Evolutionary conservation across 805 yeast species (phyloP), one percentile per base, ranked within the genome.

Genomic region (Ogataea naganishii): DNA sequence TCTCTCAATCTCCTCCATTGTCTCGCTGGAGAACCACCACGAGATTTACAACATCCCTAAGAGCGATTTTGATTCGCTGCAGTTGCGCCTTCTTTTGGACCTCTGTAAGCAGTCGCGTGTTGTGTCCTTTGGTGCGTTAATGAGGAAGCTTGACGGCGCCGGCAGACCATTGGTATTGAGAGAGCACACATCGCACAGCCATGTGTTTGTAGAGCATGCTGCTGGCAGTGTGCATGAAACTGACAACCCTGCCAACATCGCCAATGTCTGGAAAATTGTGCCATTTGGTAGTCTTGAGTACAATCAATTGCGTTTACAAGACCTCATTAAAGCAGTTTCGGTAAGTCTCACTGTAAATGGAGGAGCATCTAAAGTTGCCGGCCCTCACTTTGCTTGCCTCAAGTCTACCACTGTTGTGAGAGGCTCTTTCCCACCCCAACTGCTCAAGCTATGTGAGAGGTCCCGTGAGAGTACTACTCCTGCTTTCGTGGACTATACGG

Each of bases 211-310:
- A 6, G 49, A 56, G 22, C 23, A 29, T 14, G 16, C 20, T 12
- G 6, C 11, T 7, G 15, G 20, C 7, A 20, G 16, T 8, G 25
- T 13, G 9, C 5, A 16, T 7, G 53, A 44, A 27, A 41, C 42
- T 23, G 33, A 33, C 14, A 23, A 34, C 12, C 39, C 47, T 4
- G 44, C 41, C 14, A 39, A 41, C 11, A 50, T 54, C 5, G 30
- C 50, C 19, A 50, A 50, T 26, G 64, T 69, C 20, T 58, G 64
- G 51, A 72, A 72, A 37, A 46, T 73, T 12, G 60, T 71, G 30
- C 76, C 80, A 7, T 70, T 73, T 52, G 73, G 72, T 13, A 53
- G 58, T 27, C 61, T 51, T 14, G 54, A 49, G 20, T 41, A 46
- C 20, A 63, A 59, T 6, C 75, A 69, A 41, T 53, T 65, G 12